phyloP scores from a whole-genome alignment of 1,139 yeast species.

The Pneumocystis sp. region DNA sequence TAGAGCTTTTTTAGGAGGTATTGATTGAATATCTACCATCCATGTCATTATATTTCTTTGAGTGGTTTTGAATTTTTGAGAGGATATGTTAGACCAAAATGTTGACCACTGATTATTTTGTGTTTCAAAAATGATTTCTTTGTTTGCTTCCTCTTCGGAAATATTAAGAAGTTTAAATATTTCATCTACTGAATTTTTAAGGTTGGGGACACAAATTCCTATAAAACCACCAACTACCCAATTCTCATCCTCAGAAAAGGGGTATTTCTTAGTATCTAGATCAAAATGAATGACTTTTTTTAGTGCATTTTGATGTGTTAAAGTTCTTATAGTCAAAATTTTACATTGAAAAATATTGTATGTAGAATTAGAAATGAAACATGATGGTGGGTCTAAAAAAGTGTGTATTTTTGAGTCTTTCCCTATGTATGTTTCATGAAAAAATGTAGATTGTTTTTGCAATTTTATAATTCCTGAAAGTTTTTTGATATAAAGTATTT shows the following conservation, averaged over 20 bases:
- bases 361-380: conserved; percentile 17
- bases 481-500: background rate
- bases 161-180: conserved; percentile 13
- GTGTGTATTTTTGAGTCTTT: background rate
- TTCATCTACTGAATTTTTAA: conserved; percentile 14
- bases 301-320: conserved; percentile 17
- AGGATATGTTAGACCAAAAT: conserved; percentile 18
- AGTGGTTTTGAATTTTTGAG: conserved; percentile 15
- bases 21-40: conserved; percentile 18
- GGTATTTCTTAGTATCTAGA: conserved; percentile 18
- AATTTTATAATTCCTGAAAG: background rate
- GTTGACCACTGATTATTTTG: conserved; percentile 20
- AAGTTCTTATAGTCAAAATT: conserved; percentile 13
- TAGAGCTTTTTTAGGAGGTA: conserved; percentile 15
- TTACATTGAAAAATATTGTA: conserved; percentile 17
- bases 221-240: conserved; percentile 21
- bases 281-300: conserved; percentile 19
- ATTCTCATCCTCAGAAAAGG: conserved; percentile 17
- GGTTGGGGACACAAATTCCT: conserved; percentile 19
- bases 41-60: conserved; percentile 17
- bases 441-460: background rate
- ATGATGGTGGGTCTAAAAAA: conserved; percentile 14
- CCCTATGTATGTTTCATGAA: background rate
- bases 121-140: conserved; percentile 12
- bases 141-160: conserved; percentile 9